Evolutionary conservation across 306 rosid species (phyloP).

Genomic region (Alnus rubra): DNA sequence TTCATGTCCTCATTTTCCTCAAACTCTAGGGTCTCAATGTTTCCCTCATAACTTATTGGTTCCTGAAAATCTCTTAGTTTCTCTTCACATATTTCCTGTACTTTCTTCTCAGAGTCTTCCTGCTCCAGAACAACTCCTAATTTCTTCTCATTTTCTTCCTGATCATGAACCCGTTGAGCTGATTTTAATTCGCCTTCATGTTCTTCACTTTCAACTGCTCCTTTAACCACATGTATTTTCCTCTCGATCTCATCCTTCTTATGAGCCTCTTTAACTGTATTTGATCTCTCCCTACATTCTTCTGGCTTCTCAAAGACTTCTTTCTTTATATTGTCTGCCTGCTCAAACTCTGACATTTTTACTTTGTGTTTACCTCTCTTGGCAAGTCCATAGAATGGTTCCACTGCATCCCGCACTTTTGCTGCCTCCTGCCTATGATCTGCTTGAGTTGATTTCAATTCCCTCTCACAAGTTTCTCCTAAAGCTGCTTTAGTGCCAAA

Average conservation of each 20-base stretch:
- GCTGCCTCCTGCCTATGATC: conserved; percentile 42
- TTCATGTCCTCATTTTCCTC: conserved; percentile 37
- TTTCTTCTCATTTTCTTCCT: conserved; percentile 31
- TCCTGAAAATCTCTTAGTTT: conserved; percentile 32
- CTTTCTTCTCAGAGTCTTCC: conserved; percentile 38
- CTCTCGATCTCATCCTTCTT: conserved; percentile 30
- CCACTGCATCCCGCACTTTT: conserved; percentile 40
- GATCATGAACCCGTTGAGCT: conserved; percentile 40
- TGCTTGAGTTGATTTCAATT: conserved; percentile 34
- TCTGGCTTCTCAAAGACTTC: conserved; percentile 37
- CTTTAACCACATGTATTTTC: conserved; percentile 26
- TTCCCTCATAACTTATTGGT: conserved; percentile 23
- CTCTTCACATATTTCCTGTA: conserved; percentile 39
- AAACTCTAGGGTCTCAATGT: conserved; percentile 23
- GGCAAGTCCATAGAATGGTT: conserved; percentile 38
- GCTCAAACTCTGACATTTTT: conserved; percentile 34
- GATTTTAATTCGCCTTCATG: conserved; percentile 33
- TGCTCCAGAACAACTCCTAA: conserved; percentile 22
- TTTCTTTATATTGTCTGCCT: conserved; percentile 29
- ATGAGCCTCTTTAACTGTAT: conserved; percentile 35
- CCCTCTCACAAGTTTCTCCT: conserved; percentile 32
- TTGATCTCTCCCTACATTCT: conserved; percentile 36
- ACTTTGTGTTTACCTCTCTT: conserved; percentile 24
- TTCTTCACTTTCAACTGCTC: conserved; percentile 28
- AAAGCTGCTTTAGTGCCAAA: conserved; percentile 35